Conservation (phyloP, 345 rosid species). For the Capsella bursapastoris region DNA sequence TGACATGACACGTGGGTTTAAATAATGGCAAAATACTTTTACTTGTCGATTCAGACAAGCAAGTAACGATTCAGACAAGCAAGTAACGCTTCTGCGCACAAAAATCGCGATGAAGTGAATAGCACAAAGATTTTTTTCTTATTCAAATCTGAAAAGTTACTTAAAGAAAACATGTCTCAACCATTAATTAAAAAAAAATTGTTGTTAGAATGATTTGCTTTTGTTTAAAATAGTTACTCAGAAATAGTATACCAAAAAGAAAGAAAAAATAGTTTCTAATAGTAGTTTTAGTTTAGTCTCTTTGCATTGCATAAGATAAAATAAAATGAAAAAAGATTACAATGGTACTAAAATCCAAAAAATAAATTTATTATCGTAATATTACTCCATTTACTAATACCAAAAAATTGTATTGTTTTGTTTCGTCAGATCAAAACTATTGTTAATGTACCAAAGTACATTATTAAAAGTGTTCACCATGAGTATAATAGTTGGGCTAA, state of each 20-base stretch:
- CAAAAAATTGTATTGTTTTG: no score
- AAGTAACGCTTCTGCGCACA: background rate
- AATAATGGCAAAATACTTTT: background rate
- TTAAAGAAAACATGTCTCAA: background rate
- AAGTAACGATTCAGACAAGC: background rate
- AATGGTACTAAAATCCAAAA: no score
- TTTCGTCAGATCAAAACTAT: no score
- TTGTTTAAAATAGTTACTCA: background rate
- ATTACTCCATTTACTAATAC: no score
- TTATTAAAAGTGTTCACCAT: background rate
- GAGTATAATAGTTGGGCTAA: conserved; percentile 25
- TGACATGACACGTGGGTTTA: conserved; percentile 30
- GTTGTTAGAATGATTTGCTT: background rate
- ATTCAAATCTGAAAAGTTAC: background rate
- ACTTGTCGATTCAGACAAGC: conserved; percentile 9
- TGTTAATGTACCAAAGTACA: no score
- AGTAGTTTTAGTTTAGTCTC: no score
- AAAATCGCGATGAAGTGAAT: background rate
- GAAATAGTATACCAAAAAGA: no score
- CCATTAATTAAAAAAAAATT: background rate
- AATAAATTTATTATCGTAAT: no score
- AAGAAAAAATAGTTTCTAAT: no score
- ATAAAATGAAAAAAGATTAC: no score
- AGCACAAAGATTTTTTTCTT: background rate
- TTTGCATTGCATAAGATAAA: no score